phyloP scores from a whole-genome alignment of 2,329 filamentous ascomycete species.

The Fusarium sp. region DNA sequence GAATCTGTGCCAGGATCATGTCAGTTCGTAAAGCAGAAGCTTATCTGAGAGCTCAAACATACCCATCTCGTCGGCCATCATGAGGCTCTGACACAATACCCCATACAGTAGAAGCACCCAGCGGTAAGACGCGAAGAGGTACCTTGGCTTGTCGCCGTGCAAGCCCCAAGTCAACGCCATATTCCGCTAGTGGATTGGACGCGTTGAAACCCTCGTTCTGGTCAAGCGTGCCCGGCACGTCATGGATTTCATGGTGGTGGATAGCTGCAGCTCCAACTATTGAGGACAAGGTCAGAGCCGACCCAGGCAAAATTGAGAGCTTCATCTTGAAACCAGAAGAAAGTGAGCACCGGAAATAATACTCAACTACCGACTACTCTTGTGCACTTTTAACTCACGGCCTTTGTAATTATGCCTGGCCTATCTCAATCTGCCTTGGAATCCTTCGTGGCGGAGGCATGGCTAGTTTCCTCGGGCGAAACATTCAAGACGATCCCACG shows the following conservation, averaged over 20 bases:
- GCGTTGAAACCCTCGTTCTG: too few species aligned
- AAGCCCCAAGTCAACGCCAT: background rate
- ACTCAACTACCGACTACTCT: too few species aligned
- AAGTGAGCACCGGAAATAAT: too few species aligned
- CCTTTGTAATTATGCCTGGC: too few species aligned
- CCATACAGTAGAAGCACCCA: slow-evolving; percentile 2
- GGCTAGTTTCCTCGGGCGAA: too few species aligned
- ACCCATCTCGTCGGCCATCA: slow-evolving; percentile 1
- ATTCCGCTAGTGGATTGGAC: background rate
- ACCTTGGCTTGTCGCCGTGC: background rate
- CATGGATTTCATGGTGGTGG: too few species aligned
- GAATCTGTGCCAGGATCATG: slow-evolving; percentile 9
- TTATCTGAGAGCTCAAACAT: background rate
- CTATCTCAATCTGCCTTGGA: too few species aligned
- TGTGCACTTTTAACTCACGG: too few species aligned
- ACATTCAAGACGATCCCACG: background rate
- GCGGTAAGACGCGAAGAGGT: background rate
- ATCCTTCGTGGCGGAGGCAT: too few species aligned
- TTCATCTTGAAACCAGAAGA: background rate
- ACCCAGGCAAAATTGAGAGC: background rate
- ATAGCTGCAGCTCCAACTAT: background rate
- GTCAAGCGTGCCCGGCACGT: too few species aligned
- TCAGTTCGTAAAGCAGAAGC: background rate
- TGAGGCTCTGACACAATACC: background rate
- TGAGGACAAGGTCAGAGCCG: background rate